Evolutionary conservation across 2,329 filamentous ascomycete species (phyloP), one percentile per base, ranked within the genome.

Genomic region (Cladosporium velox): DNA sequence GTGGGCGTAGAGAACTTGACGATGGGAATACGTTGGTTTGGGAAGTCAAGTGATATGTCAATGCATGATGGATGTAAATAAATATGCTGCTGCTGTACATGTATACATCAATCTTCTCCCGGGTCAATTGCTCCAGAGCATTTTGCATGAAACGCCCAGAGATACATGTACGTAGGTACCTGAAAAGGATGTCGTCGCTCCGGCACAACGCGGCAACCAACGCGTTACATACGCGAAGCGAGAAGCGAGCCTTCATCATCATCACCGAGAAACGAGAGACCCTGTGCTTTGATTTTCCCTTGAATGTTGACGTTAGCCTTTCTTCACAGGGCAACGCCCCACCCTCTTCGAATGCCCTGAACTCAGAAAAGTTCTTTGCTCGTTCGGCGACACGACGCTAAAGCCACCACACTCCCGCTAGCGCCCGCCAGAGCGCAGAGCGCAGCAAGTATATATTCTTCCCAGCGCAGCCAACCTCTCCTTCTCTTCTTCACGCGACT

Each of bases 401-500:
- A 44, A 4, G 15, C 18, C 38, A 44, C 38, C 38, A 12, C 41
- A 47, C 41, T 47, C 41, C 41, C 41, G 41, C 41, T 47, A 47
- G 41, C 41, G 41, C n/a, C 41, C 41, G 41, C n/a, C 41, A 21
- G 41, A 12, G 38, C 38, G 14, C 7, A 3, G 7, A 11, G 35
- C 35, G 8, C 8, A 47, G 41, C n/a, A 47, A 47, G 49, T 63
- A 63, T 54, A 63, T 54, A 41, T 28, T 28, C 32, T 32, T n/a
- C 32, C 2, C 28, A 24, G 15, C 30, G 35, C 49, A 52, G 64
- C 64, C 15, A 60, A 8, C 35, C n/a, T 52, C 18, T 24, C 18
- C 34, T 34, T 34, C 34, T 57, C 18, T 32, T 57, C 30, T 57
- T 32, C 47, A 57, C 52, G 52, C 52, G 52, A 57, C 52, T 57